phyloP scores from a whole-genome alignment of 2,329 filamentous ascomycete genomes.

The Cytospora leucostoma region DNA sequence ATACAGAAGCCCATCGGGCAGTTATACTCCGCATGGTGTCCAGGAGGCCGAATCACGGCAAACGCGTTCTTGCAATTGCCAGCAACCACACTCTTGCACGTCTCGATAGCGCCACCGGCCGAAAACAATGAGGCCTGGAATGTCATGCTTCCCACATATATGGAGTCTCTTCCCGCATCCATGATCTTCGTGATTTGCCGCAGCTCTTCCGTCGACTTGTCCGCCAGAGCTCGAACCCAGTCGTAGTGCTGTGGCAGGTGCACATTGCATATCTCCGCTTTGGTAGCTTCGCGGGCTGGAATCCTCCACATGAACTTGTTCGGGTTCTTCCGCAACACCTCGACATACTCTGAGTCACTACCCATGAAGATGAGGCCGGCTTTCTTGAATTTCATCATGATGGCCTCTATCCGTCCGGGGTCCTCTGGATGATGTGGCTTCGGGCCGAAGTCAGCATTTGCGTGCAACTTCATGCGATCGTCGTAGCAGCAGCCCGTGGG shows the following conservation, averaged over 20 bases:
- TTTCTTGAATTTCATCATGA: conserved; percentile 84
- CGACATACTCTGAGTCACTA: conserved; percentile 54
- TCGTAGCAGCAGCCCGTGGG: conserved; percentile 87
- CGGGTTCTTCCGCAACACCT: conserved; percentile 54
- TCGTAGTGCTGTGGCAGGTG: conserved; percentile 77
- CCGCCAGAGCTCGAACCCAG: conserved; percentile 67
- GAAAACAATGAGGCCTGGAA: conserved; percentile 81
- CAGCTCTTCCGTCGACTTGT: conserved; percentile 63
- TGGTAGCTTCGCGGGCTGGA: conserved; percentile 72
- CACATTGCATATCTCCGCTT: conserved; percentile 76
- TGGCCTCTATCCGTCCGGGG: conserved; percentile 86
- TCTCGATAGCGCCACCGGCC: conserved; percentile 92
- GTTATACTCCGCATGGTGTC: conserved; percentile 89
- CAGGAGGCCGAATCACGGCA: conserved; percentile 90
- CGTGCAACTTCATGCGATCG: conserved; percentile 92
- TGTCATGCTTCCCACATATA: conserved; percentile 82
- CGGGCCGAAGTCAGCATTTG: conserved; percentile 74
- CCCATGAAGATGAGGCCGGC: conserved; percentile 74
- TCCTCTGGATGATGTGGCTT: conserved; percentile 91
- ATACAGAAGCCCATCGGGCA: conserved; percentile 92
- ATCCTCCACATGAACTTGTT: conserved; percentile 75
- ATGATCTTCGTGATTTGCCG: conserved; percentile 63
- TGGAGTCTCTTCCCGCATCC: conserved; percentile 69
- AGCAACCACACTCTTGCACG: conserved; percentile 84
- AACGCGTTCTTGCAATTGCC: conserved; percentile 91